phyloP scores from a whole-genome alignment of 495 filamentous ascomycete genomes.

The Bryoglossum gracile region DNA sequence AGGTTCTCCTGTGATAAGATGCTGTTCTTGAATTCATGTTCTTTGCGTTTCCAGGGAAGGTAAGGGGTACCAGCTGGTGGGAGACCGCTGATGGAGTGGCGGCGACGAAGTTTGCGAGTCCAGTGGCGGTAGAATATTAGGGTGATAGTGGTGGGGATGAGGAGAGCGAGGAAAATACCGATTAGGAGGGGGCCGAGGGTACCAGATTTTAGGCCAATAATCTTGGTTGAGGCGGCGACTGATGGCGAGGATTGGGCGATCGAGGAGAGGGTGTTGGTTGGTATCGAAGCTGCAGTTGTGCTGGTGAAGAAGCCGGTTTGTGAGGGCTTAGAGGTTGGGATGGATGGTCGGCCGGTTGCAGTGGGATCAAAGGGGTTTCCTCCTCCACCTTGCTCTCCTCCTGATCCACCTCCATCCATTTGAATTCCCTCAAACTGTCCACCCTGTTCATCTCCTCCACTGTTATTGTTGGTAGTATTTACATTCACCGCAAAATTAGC shows the following conservation, averaged over 20 bases:
- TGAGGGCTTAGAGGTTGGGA: not conserved
- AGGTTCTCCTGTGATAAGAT: not conserved
- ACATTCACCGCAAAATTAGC: not conserved
- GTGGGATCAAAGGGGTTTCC: not conserved
- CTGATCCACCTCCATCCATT: not conserved
- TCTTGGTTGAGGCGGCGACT: not conserved
- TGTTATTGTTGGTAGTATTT: not conserved
- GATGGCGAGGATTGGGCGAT: not conserved
- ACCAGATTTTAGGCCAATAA: not conserved
- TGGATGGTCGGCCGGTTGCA: not conserved
- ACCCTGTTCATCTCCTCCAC: not conserved
- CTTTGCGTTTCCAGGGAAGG: not conserved
- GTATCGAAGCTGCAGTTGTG: not conserved
- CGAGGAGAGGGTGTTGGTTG: not conserved
- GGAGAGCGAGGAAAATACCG: not conserved
- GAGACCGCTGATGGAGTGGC: not conserved
- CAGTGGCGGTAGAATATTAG: not conserved
- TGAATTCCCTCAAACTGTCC: too few relatives aligned
- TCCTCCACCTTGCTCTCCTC: not conserved
- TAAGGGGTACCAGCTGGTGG: not conserved
- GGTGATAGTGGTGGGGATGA: not conserved
- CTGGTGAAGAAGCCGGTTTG: not conserved
- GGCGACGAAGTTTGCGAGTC: not conserved
- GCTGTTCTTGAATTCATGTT: not conserved
- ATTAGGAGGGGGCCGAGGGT: not conserved